A percentile compares a stretch with the other conserved stretches of the same genome.
phyloP scores from a whole-genome alignment of 257 asterid genomes.

The Osmanthus fragrans region DNA sequence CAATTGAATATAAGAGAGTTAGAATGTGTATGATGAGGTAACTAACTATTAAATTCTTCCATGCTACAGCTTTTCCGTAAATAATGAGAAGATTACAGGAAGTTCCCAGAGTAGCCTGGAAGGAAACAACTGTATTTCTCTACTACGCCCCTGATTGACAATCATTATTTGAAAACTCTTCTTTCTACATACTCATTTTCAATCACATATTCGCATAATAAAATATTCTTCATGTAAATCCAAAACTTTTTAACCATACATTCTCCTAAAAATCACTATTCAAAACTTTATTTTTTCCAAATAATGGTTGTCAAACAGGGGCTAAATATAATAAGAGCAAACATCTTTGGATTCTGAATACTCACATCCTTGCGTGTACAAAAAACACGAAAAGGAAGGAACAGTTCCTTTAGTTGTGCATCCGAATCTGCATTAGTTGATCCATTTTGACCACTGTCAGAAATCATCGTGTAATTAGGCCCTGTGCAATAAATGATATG shows the following conservation, averaged over 20 bases:
- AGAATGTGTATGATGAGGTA: not conserved
- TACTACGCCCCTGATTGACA: not conserved
- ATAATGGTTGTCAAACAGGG: too few species aligned
- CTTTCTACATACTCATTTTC: too few species aligned
- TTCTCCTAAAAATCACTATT: too few species aligned
- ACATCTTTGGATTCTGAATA: slow-evolving; percentile 17
- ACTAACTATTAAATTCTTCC: not conserved
- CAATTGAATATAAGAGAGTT: not conserved
- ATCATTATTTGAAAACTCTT: too few species aligned
- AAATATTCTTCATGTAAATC: too few species aligned
- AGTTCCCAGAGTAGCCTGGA: not conserved
- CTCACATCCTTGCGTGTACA: slow-evolving; percentile 75
- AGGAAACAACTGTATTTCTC: not conserved
- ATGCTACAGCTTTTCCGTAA: not conserved
- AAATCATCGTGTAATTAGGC: slow-evolving; percentile 25
- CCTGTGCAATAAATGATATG: slow-evolving; percentile 36
- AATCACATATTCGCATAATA: too few species aligned
- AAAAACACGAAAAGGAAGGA: slow-evolving; percentile 76
- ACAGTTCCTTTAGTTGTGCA: slow-evolving; percentile 53
- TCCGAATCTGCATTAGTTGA: slow-evolving; percentile 31
- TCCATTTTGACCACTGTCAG: slow-evolving; percentile 42
- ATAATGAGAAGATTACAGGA: not conserved
- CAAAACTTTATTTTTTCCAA: too few species aligned
- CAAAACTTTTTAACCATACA: too few species aligned
- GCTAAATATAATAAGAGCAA: not conserved